Evolutionary conservation across 345 rosid genomes (phyloP).

Genomic region (Combretum micranthum): DNA sequence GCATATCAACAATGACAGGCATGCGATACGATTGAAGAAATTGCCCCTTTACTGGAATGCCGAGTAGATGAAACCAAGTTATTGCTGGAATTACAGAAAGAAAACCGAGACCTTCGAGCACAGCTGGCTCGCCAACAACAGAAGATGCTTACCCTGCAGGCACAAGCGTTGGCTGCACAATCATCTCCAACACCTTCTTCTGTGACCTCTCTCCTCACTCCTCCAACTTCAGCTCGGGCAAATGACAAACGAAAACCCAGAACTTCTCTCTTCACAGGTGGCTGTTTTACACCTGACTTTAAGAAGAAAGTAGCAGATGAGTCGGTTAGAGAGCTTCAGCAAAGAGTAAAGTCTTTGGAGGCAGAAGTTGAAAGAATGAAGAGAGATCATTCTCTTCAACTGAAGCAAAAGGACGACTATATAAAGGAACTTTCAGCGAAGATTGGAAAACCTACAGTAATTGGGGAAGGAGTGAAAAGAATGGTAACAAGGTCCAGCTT

Average conservation of each 20-base stretch:
- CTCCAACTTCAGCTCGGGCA: conserved; percentile 56
- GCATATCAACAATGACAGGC: conserved; percentile 24
- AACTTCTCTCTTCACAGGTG: conserved; percentile 57
- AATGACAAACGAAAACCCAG: conserved; percentile 51
- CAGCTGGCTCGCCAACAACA: conserved; percentile 73
- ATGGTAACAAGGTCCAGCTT: conserved; percentile 50
- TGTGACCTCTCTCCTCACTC: conserved; percentile 59
- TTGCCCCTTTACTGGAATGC: conserved; percentile 38
- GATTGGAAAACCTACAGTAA: conserved; percentile 31
- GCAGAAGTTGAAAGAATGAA: conserved; percentile 70
- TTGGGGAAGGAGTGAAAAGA: conserved; percentile 34
- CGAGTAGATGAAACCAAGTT: conserved; percentile 57
- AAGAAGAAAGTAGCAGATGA: conserved; percentile 48
- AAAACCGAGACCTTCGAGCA: conserved; percentile 71
- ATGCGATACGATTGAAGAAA: conserved; percentile 45
- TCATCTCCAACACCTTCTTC: conserved; percentile 71
- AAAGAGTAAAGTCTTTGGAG: conserved; percentile 58
- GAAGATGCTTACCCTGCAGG: conserved; percentile 61
- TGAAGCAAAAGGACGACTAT: conserved; percentile 70
- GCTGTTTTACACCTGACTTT: conserved; percentile 75
- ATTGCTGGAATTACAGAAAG: conserved; percentile 75
- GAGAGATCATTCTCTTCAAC: conserved; percentile 58
- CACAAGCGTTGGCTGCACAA: conserved; percentile 60
- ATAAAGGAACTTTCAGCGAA: conserved; percentile 46
- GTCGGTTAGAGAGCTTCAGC: conserved; percentile 46